Evolutionary conservation across 1,284 basidiomycete species (phyloP), one percentile per base, ranked within the genome.

Genomic region (Filobasidium uniguttulatum): DNA sequence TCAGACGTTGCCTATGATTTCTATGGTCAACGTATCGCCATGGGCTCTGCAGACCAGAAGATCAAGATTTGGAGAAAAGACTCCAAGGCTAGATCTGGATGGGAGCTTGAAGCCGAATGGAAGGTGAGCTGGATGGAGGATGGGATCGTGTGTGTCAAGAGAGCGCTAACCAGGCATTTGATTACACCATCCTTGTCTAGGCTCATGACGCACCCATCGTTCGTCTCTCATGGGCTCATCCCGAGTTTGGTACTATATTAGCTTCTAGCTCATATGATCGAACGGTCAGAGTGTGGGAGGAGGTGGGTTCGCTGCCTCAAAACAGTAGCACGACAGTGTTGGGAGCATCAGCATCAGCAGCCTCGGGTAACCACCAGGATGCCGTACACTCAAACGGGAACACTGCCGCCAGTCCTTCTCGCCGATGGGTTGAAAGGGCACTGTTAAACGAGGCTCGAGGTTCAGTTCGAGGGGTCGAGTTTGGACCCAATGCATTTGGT

Each of bases 231-330:
- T 93, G 87, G 82, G 85, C 85, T 2, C 86, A 90, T 62, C 87
- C 89, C 5, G 80, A 89, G 64, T 88, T 87, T 56, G 88, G 87
- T 9, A 77, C 79, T 1, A 76, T 93, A 49, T 72, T 93, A 49
- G 86, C 86, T 0, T 86, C 83, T 0, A 78, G 79, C 5, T 87
- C 83, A 1, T 87, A 87, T 60, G 89, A 94, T 67, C 77, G 88
- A 15, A 85, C 83, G 0, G 83, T 88, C 49, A 83, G 89, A 66
- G 77, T 93, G 17, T 93, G 87, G 87, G 86, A 90, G 63, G 83
- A 85, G 60, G 71, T 55, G 30, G 31, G 38, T 0, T 19, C 38
- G 3, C 37, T n/a, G n/a, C n/a, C n/a, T n/a, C n/a, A n/a, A n/a
- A n/a, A n/a, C n/a, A n/a, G n/a, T n/a, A n/a, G n/a, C n/a, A n/a